Percentiles rank a stretch among this genome's conserved stretches.
Conservation (phyloP, 306 rosid species). For the Cicer bijugum region DNA sequence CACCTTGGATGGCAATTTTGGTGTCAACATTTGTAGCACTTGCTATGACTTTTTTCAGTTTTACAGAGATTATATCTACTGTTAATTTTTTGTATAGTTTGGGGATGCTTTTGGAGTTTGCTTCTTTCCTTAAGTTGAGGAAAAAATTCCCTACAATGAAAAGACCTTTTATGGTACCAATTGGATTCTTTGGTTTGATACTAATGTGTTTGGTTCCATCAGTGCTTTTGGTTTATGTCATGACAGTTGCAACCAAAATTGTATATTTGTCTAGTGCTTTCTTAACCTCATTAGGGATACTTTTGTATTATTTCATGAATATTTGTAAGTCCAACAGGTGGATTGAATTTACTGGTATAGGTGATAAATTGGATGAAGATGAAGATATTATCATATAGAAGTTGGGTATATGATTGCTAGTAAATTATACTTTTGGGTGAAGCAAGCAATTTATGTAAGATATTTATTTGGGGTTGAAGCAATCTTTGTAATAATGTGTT, state of each 20-base stretch:
- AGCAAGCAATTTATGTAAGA: constrained; percentile 19
- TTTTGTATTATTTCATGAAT: constrained; percentile 48
- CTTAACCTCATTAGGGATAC: constrained; percentile 46
- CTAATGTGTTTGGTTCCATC: constrained; percentile 77
- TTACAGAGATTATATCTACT: constrained; percentile 64
- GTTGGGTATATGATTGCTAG: background rate
- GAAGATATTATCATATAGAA: constrained; percentile 23
- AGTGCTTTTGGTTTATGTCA: constrained; percentile 62
- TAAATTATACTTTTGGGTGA: background rate
- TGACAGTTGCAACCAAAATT: constrained; percentile 58
- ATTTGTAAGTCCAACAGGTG: constrained; percentile 49
- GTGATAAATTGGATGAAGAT: constrained; percentile 41
- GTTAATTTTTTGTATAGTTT: constrained; percentile 83
- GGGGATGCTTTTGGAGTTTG: constrained; percentile 89
- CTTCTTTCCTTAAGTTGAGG: constrained; percentile 68
- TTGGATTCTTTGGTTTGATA: constrained; percentile 53
- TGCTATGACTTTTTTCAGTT: constrained; percentile 51
- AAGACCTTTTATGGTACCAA: constrained; percentile 71
- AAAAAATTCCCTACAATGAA: constrained; percentile 56
- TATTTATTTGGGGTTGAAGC: constrained; percentile 45
- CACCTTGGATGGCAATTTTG: constrained; percentile 87
- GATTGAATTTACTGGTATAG: constrained; percentile 41
- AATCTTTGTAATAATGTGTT: constrained; percentile 19
- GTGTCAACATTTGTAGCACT: constrained; percentile 60
- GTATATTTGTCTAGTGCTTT: constrained; percentile 57